These are phyloP conservation scores for Metschnikowia orientalis DNA, from an alignment of 805 yeast genomes.

Conservation along the genomic window DNA sequence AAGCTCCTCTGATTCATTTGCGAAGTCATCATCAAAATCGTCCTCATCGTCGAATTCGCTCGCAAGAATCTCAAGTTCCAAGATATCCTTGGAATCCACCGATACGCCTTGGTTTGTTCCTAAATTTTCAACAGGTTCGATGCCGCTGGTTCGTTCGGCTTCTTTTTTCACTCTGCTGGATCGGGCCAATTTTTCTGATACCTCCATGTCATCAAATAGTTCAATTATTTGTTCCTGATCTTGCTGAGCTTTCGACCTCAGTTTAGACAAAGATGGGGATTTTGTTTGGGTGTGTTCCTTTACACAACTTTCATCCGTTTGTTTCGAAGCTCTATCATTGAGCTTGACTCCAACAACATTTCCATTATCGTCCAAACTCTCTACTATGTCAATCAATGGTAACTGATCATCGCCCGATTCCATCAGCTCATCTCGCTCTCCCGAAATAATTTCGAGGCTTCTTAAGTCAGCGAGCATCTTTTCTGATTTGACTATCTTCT, in stretches of 20 bases:
- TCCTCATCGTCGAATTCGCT: conserved; percentile 34
- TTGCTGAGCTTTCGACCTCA: not conserved
- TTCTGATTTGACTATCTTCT: conserved; percentile 24
- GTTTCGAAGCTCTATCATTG: conserved; percentile 16
- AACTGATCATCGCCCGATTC: conserved; percentile 35
- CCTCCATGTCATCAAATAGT: conserved; percentile 34
- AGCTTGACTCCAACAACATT: conserved; percentile 44
- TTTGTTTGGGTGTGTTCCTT: too few species aligned
- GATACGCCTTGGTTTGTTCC: too few species aligned
- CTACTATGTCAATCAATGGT: conserved; percentile 79
- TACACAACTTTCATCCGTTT: not conserved
- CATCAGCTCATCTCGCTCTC: conserved; percentile 3
- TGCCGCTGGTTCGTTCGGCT: not conserved
- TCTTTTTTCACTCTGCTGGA: conserved; percentile 1
- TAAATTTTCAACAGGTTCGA: not conserved
- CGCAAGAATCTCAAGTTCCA: conserved; percentile 52
- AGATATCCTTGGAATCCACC: conserved; percentile 23
- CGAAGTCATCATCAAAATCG: conserved; percentile 32
- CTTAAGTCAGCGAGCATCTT: not conserved
- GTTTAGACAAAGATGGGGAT: not conserved
- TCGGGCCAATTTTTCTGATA: conserved; percentile 16
- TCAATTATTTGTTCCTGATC: conserved; percentile 24
- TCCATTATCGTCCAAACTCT: conserved; percentile 76
- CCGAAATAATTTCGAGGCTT: conserved; percentile 1
- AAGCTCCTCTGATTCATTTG: conserved; percentile 29